Conservation (phyloP, 306 rosid genomes). For the Trichosanthes truncata region DNA sequence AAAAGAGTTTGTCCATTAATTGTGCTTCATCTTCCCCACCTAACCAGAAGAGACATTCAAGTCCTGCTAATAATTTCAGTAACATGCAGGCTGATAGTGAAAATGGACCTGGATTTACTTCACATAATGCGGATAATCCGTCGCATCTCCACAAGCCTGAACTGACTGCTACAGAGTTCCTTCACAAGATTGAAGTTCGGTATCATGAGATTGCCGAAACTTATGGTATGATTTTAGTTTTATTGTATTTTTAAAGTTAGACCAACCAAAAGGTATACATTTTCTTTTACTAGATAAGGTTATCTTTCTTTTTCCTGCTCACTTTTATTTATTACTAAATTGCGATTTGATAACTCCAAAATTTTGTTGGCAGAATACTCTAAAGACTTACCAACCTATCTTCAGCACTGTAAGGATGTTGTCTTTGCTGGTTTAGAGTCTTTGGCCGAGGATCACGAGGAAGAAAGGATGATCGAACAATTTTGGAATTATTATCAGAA, state of each 20-base stretch:
- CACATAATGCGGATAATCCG: conserved; percentile 10
- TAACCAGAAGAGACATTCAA: conserved; percentile 3
- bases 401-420: conserved; percentile 63
- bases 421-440: conserved; percentile 69
- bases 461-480: conserved; percentile 37
- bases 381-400: conserved; percentile 66
- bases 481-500: conserved; percentile 56
- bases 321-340: conserved; percentile 4
- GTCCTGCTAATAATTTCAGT: neutral
- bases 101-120: conserved; percentile 17
- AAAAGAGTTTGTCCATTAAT: conserved; percentile 39
- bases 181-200: conserved; percentile 47
- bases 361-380: conserved; percentile 44
- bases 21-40: conserved; percentile 21
- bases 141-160: conserved; percentile 19
- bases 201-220: conserved; percentile 39
- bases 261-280: neutral
- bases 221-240: conserved; percentile 29
- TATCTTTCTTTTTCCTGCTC: neutral
- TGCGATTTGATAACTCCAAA: neutral
- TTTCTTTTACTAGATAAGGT: neutral
- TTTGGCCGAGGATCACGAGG: conserved; percentile 49
- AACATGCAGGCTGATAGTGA: conserved; percentile 14
- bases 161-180: conserved; percentile 42
- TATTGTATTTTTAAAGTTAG: neutral